Percentiles rank a stretch among this genome's conserved stretches.
These are phyloP conservation scores for Psilocybe azurescens DNA, from an alignment of 768 basidiomycete genomes.

Conservation along the genomic window DNA sequence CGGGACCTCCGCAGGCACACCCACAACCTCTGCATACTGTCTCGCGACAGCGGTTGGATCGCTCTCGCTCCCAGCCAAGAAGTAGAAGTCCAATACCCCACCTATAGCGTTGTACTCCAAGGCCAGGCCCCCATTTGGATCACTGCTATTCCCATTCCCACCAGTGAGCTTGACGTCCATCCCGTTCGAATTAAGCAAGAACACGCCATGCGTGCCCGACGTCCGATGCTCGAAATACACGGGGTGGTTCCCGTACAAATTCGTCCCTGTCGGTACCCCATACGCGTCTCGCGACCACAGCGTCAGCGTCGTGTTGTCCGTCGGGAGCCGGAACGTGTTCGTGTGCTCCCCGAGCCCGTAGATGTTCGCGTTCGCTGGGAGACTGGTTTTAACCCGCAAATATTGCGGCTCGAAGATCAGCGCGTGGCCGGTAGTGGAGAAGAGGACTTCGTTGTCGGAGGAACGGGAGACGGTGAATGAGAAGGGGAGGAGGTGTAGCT, in stretches of 20 bases:
- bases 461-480: conserved; percentile 61
- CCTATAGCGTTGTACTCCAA: conserved; percentile 82
- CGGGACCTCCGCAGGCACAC: conserved; percentile 72
- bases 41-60: conserved; percentile 62
- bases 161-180: conserved; percentile 75
- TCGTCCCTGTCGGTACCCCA: conserved; percentile 60
- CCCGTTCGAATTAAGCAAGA: conserved; percentile 72
- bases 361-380: conserved; percentile 68
- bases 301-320: conserved; percentile 50
- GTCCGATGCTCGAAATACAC: conserved; percentile 74
- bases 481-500: conserved; percentile 62
- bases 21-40: conserved; percentile 74
- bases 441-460: conserved; percentile 56
- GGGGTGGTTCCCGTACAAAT: conserved; percentile 77
- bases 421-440: conserved; percentile 62
- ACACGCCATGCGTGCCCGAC: conserved; percentile 72
- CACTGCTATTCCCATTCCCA: conserved; percentile 33
- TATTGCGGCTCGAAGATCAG: conserved; percentile 82
- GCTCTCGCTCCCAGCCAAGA: conserved; percentile 68
- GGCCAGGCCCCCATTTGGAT: conserved; percentile 35
- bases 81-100: conserved; percentile 80
- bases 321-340: conserved; percentile 62
- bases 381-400: conserved; percentile 67
- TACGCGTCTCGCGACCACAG: conserved; percentile 73
- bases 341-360: conserved; percentile 83